These are phyloP conservation scores for Botryotinia calthae DNA, from an alignment of 2,329 filamentous ascomycete species.

Conservation along the genomic window DNA sequence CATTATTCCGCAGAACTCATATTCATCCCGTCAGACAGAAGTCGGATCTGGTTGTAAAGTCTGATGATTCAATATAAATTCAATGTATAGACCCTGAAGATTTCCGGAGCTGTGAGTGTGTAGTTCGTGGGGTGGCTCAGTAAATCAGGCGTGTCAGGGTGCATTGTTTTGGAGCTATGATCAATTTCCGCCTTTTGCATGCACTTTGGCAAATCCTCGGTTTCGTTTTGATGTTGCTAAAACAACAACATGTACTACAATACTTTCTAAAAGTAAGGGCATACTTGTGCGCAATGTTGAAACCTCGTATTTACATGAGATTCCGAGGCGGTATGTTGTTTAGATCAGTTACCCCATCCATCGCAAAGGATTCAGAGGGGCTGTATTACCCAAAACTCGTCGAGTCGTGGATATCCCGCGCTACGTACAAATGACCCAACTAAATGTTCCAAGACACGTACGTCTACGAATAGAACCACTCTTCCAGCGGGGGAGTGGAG, in stretches of 20 bases:
- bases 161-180: constrained; percentile 2
- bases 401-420: not conserved
- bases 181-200: not conserved
- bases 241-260: not conserved
- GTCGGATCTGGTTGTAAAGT: not conserved
- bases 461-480: not conserved
- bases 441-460: not conserved
- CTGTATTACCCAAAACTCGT: not conserved
- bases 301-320: not conserved
- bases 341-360: not conserved
- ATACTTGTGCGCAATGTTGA: not conserved
- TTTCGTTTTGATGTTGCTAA: not conserved
- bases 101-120: not conserved
- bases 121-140: not conserved
- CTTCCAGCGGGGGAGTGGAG: not conserved
- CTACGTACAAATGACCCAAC: not conserved
- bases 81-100: not conserved
- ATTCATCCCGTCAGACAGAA: not conserved
- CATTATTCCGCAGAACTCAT: not conserved
- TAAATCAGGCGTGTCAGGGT: not conserved
- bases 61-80: constrained; percentile 3
- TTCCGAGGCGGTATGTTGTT: not conserved
- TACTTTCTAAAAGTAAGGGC: not conserved
- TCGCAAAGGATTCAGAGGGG: not conserved
- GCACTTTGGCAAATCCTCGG: constrained; percentile 1